Evolutionary conservation across 208 protist genomes (phyloP), one percentile per base, ranked within the genome.

Genomic region (Wallacemonas sp.): DNA sequence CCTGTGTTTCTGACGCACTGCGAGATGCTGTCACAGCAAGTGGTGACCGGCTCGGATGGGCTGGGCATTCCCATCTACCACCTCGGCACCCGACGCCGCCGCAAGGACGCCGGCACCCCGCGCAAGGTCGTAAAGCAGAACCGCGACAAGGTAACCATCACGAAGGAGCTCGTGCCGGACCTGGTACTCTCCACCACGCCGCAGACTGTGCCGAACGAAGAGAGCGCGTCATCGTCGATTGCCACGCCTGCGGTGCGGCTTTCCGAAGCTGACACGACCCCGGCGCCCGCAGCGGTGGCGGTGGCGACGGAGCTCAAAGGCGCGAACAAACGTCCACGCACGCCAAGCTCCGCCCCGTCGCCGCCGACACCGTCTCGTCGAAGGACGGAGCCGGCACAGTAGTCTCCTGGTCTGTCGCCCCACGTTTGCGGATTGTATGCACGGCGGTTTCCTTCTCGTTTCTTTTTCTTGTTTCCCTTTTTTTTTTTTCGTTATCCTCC

Each of bases 1-100:
- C 88, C 91, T n/a, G 26, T 54, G 14, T 96, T 96, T 63, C 75
- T 96, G 28, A 56, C 72, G n/a, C 77, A 72, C 22, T 94, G 91
- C 66, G 70, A 77, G 51, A 63, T 93, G 44, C 71, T 95, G 2
- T 75, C 72, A 14, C 62, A 78, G 53, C 86, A 90, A 49, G 62
- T 60, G 0, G 84, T 88, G 34, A 30, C 69, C 1, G 80, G 85
- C n/a, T 84, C 72, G 0, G 76, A 95, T 62, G 84, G 86, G 27
- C 63, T 59, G 15, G 70, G 69, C 21, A 92, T 95, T 17, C 72
- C 79, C 24, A 95, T 88, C 21, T 92, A 90, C 68, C 79, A 88
- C 67, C 78, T 95, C 14, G 86, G 84, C 33, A 88, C 76, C 27
- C 77, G 83, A 12, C 71, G 84, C 4, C 79, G 79, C 24, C 79